phyloP scores from a whole-genome alignment of 495 filamentous ascomycete genomes.

The Hypoxylon lenormandii region DNA sequence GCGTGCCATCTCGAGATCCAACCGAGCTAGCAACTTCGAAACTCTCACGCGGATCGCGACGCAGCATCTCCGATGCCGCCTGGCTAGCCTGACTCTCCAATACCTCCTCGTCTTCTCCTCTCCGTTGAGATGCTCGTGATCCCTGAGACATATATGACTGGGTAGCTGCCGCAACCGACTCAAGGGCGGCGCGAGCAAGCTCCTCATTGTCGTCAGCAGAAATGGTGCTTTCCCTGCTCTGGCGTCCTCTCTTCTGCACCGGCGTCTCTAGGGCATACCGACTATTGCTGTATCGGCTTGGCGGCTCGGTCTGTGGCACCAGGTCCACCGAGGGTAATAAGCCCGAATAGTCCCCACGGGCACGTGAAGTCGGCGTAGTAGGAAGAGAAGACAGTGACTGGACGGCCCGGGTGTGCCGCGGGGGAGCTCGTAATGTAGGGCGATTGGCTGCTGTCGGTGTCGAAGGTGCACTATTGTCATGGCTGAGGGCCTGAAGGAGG shows the following conservation, averaged over 20 bases:
- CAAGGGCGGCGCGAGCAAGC: constrained; percentile 66
- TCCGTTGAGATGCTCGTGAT: constrained; percentile 49
- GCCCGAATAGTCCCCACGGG: constrained; percentile 59
- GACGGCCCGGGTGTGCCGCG: constrained; percentile 72
- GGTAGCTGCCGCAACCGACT: constrained; percentile 65
- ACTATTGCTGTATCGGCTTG: constrained; percentile 51
- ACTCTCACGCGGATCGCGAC: constrained; percentile 64
- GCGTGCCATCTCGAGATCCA: constrained; percentile 58
- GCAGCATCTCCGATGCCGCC: constrained; percentile 67
- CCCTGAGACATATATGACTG: constrained; percentile 56
- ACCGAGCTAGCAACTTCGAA: constrained; percentile 62
- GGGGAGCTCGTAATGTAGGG: constrained; percentile 59
- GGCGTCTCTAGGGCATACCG: constrained; percentile 48
- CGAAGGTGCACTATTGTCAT: constrained; percentile 75
- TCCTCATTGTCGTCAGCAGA: constrained; percentile 81
- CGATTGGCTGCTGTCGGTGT: constrained; percentile 59
- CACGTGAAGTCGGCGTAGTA: constrained; percentile 71
- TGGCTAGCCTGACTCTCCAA: constrained; percentile 66
- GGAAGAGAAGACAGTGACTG: constrained; percentile 86
- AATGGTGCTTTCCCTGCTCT: constrained; percentile 88
- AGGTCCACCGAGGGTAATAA: constrained; percentile 67
- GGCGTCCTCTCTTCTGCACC: constrained; percentile 57
- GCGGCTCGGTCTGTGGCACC: constrained; percentile 68
- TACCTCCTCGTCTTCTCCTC: constrained; percentile 56
- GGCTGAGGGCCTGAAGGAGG: constrained; percentile 79